Base-by-base conservation (phyloP, 1,284 basidiomycete species). In the Ceratobasidium sp. region DNA sequence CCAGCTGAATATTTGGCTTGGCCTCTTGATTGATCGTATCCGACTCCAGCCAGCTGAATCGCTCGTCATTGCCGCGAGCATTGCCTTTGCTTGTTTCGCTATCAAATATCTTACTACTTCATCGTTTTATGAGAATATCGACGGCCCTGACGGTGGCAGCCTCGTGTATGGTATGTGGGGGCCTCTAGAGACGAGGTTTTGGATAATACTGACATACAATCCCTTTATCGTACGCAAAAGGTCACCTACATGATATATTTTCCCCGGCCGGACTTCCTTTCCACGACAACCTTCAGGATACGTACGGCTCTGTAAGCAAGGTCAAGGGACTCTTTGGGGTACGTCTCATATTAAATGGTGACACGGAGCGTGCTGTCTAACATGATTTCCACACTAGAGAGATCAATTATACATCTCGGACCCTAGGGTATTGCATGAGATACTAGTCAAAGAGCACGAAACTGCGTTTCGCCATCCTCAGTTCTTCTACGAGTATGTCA, bases 391-490 rank as follows among this genome's bases (percentile, higher is more conserved):
- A 41, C 31, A 15, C 22, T 65, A 59, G 54, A 56, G 14, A 4
- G 67, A 72, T 11, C 24, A 45, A 2, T 31, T 71, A 33, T 71
- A 57, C 44, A 53, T 59, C 24, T 59, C 53, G 9, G 66, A 71
- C 47, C 66, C 54, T 1, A 19, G 66, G 22, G 53, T 54, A n/a
- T 17, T 71, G 41, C 66, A 71, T 31, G 66, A 71, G 14, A 54
- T 71, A 14, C 41, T 71, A 15, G 66, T 71, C n/a, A 71, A 71
- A 27, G 54, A 71, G 24, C 4, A 27, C 5, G 66, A 71, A 8
- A 48, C 19, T 19, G 53, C 31, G 19, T 71, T 71, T 59, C 33
- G n/a, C 22, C 54, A 57, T 31, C 36, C 53, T 19, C 53, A 57
- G n/a, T 47, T 24, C 22, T 3, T 19, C 15, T 59, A 48, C n/a